Evolutionary conservation across 2,329 filamentous ascomycete species (phyloP), one percentile per base, ranked within the genome.

Genomic region (Hymenoscyphus fructigenus): DNA sequence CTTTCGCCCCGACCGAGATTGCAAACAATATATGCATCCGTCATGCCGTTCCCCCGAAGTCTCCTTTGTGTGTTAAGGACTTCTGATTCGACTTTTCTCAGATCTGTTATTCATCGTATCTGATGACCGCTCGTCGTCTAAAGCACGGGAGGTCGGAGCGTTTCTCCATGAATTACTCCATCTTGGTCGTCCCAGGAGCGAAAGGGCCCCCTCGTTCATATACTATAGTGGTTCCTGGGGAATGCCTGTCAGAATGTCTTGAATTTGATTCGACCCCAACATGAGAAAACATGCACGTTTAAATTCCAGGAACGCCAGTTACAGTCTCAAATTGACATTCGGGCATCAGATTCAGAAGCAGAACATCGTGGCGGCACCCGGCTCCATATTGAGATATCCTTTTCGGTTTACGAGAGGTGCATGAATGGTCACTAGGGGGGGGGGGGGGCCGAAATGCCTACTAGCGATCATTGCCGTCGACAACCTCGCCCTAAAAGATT

Each of bases 401-500:
- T 60, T 64, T 59, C n/a, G 61, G 63, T 57, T 62, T 60, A 63
- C 65, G 65, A 65, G 65, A 36, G 57, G 38, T 68, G 66, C 66
- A 69, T 69, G 56, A 50, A 68, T 28, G 53, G 26, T 29, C 53
- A 57, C 53, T 57, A 41, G n/a, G 4, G 60, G 53, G 64, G 67
- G 69, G 67, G 61, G 53, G 64, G 68, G 70, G 67, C 69, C 70
- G 67, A 71, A 69, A 65, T 70, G 68, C 68, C 70, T 69, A 68
- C 36, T 38, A 57, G 57, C 61, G 57, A 56, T 50, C 14, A 59
- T 47, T 67, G 41, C 63, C 61, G 36, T 64, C 56, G 28, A 50
- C 32, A 57, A 29, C 14, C 55, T 44, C 50, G 41, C 38, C 28
- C 28, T 47, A 23, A 63, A 65, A 63, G 53, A 50, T 64, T 66